Percentiles rank a stretch among this genome's conserved stretches.
These are phyloP conservation scores for Fistulifera solaris DNA, from an alignment of 108 stramenopile species.

Conservation along the genomic window DNA sequence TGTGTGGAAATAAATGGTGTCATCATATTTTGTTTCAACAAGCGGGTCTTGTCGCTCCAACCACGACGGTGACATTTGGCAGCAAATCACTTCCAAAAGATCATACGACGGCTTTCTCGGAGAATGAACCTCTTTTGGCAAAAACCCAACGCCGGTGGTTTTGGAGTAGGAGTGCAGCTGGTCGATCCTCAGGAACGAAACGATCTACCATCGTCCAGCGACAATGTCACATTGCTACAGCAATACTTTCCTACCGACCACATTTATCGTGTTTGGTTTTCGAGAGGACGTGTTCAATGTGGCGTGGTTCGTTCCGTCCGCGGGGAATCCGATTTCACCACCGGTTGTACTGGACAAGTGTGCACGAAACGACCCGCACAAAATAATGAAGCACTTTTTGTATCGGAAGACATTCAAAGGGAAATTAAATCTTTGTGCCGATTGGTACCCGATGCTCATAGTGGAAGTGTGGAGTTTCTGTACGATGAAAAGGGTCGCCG, in stretches of 20 bases:
- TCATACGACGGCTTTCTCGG: too few relatives aligned
- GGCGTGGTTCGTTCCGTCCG: constrained; percentile 13
- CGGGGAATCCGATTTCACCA: neutral
- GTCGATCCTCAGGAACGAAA: neutral
- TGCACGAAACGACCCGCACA: too few relatives aligned
- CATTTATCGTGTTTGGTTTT: constrained; percentile 37
- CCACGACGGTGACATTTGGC: constrained; percentile 10
- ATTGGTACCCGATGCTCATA: constrained; percentile 19
- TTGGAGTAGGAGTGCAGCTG: constrained; percentile 25
- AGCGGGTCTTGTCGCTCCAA: constrained; percentile 21
- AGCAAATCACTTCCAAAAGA: neutral
- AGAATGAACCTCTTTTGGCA: too few relatives aligned
- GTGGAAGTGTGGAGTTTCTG: constrained; percentile 35
- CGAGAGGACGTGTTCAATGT: constrained; percentile 32
- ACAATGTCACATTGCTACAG: neutral
- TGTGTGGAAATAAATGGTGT: constrained; percentile 29
- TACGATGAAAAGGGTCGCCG: constrained; percentile 2
- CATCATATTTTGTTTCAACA: constrained; percentile 30
- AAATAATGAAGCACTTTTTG: too few relatives aligned
- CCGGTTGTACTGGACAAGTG: neutral
- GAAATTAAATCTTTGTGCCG: constrained; percentile 25
- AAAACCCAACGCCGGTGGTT: constrained; percentile 41
- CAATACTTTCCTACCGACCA: constrained; percentile 2
- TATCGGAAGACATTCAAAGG: constrained; percentile 15
- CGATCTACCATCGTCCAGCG: neutral